phyloP scores from a whole-genome alignment of 805 yeast genomes.

The Brettanomyces naardenensis region DNA sequence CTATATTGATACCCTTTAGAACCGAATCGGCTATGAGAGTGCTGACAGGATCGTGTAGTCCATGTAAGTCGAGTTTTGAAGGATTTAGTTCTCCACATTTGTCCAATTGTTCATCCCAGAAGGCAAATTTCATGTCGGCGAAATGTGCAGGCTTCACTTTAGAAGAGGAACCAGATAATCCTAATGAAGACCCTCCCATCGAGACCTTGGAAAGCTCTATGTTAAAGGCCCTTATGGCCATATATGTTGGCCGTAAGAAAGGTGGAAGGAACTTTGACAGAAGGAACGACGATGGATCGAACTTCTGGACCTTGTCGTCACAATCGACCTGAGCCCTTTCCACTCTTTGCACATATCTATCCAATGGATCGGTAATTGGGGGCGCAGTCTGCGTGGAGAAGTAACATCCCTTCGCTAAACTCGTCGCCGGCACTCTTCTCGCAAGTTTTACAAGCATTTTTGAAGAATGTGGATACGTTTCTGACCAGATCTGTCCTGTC shows the following conservation, averaged over 20 bases:
- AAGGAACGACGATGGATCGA: constrained; percentile 57
- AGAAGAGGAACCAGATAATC: constrained; percentile 24
- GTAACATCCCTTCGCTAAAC: no score
- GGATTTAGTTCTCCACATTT: constrained; percentile 31
- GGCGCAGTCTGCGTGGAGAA: no score
- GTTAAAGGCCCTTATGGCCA: constrained; percentile 61
- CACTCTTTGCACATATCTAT: constrained; percentile 1
- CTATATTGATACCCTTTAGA: constrained; percentile 41
- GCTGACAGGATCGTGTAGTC: constrained; percentile 50
- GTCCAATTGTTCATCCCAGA: constrained; percentile 62
- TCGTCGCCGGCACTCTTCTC: no score
- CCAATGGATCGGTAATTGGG: background rate
- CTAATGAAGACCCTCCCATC: constrained; percentile 17
- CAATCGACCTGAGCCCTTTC: constrained; percentile 20
- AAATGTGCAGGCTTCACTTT: constrained; percentile 21
- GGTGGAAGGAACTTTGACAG: constrained; percentile 64
- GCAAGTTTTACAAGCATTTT: no score
- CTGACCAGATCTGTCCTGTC: no score
- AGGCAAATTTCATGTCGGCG: constrained; percentile 54
- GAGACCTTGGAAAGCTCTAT: constrained; percentile 40
- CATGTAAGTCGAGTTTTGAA: constrained; percentile 16
- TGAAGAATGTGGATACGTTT: no score
- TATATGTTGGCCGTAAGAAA: constrained; percentile 50
- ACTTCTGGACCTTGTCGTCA: constrained; percentile 32
- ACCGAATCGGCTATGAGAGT: constrained; percentile 48